A percentile compares a stretch with the other conserved stretches of the same genome.
Conservation (phyloP, 768 basidiomycete genomes). For the Russula compacta region DNA sequence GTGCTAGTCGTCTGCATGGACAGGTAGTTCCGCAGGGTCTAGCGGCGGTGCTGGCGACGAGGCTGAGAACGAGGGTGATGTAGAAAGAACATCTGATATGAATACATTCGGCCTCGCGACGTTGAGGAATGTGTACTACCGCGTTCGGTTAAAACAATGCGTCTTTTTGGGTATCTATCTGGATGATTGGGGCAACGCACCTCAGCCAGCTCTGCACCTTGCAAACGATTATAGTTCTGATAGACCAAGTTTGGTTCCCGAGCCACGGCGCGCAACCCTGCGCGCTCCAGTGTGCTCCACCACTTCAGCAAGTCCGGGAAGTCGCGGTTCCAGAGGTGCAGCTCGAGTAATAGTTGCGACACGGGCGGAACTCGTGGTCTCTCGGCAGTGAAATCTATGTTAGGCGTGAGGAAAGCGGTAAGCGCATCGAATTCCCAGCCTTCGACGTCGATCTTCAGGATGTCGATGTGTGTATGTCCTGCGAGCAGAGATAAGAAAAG, state of each 20-base stretch:
- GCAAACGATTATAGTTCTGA: slow-evolving; percentile 24
- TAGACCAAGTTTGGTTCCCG: slow-evolving; percentile 34
- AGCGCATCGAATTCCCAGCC: slow-evolving; percentile 41
- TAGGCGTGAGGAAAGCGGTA: slow-evolving; percentile 32
- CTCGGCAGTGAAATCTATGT: slow-evolving; percentile 24
- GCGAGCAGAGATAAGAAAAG: neutral
- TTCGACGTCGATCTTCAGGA: slow-evolving; percentile 40
- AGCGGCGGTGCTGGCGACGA: neutral
- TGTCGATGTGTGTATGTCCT: slow-evolving; percentile 31
- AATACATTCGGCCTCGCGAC: slow-evolving; percentile 7
- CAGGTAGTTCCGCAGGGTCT: neutral
- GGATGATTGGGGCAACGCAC: slow-evolving; percentile 16
- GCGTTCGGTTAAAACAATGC: neutral
- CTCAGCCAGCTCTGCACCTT: slow-evolving; percentile 26
- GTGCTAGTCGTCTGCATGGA: neutral
- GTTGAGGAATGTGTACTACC: slow-evolving; percentile 14
- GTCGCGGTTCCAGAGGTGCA: slow-evolving; percentile 28
- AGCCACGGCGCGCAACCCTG: slow-evolving; percentile 40
- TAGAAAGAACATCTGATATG: neutral
- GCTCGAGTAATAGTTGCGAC: slow-evolving; percentile 40
- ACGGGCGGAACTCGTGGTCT: slow-evolving; percentile 32
- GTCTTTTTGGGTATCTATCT: neutral
- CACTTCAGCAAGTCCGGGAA: slow-evolving; percentile 29
- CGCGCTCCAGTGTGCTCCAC: slow-evolving; percentile 40
- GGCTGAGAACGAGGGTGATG: neutral